phyloP scores from a whole-genome alignment of 2,329 filamentous ascomycete genomes.

The Aschersonia sp. region DNA sequence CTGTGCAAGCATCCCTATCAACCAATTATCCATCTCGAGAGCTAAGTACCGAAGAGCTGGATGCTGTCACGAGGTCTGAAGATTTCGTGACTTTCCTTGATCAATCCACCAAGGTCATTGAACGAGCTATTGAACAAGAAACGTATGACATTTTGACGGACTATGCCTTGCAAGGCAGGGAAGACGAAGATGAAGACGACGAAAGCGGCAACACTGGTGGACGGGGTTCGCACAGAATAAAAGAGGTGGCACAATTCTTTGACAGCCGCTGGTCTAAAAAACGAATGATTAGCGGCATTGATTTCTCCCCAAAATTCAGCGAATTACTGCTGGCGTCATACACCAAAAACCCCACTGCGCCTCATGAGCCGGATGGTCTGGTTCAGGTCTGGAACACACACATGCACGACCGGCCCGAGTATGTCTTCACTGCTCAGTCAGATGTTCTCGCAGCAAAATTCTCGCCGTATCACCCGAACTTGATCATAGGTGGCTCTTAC shows the following conservation, averaged over 20 bases:
- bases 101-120: constrained; percentile 90
- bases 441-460: constrained; percentile 94
- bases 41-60: constrained; percentile 71
- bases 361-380: constrained; percentile 83
- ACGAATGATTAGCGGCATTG: constrained; percentile 88
- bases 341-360: constrained; percentile 91
- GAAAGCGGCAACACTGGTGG: constrained; percentile 55
- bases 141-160: constrained; percentile 86
- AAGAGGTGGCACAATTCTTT: constrained; percentile 85
- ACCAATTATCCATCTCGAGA: constrained; percentile 64
- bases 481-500: constrained; percentile 93
- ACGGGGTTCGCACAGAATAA: constrained; percentile 60
- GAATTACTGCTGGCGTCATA: constrained; percentile 90
- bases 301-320: constrained; percentile 90
- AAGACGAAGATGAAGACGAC: constrained; percentile 70
- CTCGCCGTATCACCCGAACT: constrained; percentile 94
- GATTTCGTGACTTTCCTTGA: constrained; percentile 95
- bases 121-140: constrained; percentile 85
- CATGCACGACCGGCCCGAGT: constrained; percentile 87
- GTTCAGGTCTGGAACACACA: constrained; percentile 97
- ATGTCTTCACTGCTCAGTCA: constrained; percentile 90
- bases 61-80: constrained; percentile 79
- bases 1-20: constrained; percentile 9
- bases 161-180: constrained; percentile 71
- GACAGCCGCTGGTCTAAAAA: constrained; percentile 95